A percentile compares a stretch with the other conserved stretches of the same genome.
phyloP scores from a whole-genome alignment of 164 flowering plant genomes.

The Vitis rupestris region DNA sequence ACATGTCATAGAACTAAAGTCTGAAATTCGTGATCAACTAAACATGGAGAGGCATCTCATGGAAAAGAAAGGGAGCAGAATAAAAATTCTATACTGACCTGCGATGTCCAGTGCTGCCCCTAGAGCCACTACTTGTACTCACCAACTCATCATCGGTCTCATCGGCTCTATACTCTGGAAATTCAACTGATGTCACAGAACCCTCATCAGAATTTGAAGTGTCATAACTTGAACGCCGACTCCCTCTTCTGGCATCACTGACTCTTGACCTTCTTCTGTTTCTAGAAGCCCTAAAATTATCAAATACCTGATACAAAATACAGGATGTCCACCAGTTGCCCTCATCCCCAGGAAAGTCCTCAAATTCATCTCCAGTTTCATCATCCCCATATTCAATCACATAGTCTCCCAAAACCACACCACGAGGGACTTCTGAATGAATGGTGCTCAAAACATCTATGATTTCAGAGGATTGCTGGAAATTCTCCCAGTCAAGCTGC shows the following conservation, averaged over 20 bases:
- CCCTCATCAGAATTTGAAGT: slow-evolving; percentile 82
- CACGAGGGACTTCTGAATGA: slow-evolving; percentile 87
- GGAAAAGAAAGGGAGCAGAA: background rate
- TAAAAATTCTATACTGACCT: slow-evolving; percentile 44
- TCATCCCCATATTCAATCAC: slow-evolving; percentile 93
- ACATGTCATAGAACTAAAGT: too few species aligned
- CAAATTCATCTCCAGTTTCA: slow-evolving; percentile 79
- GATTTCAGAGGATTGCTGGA: slow-evolving; percentile 92
- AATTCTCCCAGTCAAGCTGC: slow-evolving; percentile 92
- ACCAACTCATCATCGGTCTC: slow-evolving; percentile 68
- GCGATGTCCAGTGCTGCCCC: slow-evolving; percentile 53
- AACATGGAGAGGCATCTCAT: background rate
- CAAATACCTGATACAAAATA: slow-evolving; percentile 85
- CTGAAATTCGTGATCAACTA: background rate
- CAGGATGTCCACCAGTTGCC: slow-evolving; percentile 98
- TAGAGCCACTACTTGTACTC: slow-evolving; percentile 35
- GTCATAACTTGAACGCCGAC: slow-evolving; percentile 62
- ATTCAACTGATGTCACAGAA: slow-evolving; percentile 72
- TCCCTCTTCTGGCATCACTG: slow-evolving; percentile 59
- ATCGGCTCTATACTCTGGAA: slow-evolving; percentile 60
- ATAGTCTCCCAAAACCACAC: slow-evolving; percentile 94
- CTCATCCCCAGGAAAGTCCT: slow-evolving; percentile 76
- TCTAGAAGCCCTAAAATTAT: slow-evolving; percentile 77
- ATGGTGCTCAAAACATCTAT: slow-evolving; percentile 93
- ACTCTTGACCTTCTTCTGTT: slow-evolving; percentile 78